Evolutionary conservation across 163 green algal genomes (phyloP).

Genomic region (Coccomyxa subellipsoidea): DNA sequence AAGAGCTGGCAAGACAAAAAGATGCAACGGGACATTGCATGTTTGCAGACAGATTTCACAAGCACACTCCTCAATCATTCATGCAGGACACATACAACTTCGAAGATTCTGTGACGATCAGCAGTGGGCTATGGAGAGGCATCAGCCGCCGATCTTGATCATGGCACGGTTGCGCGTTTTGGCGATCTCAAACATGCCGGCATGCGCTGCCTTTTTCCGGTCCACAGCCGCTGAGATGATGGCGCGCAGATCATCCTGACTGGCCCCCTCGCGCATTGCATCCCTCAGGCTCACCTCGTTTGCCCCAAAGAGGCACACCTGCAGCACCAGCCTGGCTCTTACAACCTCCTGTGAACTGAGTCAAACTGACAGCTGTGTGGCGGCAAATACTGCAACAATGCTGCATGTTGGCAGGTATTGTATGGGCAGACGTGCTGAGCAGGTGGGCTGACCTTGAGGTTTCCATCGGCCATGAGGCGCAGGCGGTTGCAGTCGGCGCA

Average conservation of each 20-base stretch:
- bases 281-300: slow-evolving; percentile 91
- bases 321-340: slow-evolving; percentile 7
- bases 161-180: slow-evolving; percentile 88
- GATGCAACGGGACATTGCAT: too few relatives aligned
- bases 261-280: slow-evolving; percentile 81
- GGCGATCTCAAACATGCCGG: slow-evolving; percentile 91
- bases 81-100: too few relatives aligned
- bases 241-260: slow-evolving; percentile 71
- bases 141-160: slow-evolving; percentile 94
- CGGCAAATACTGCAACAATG: too few relatives aligned
- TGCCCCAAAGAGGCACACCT: slow-evolving; percentile 88
- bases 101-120: too few relatives aligned
- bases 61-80: too few relatives aligned
- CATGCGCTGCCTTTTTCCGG: slow-evolving; percentile 89
- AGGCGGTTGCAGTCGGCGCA: slow-evolving; percentile 92
- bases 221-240: slow-evolving; percentile 87
- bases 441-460: slow-evolving; percentile 82
- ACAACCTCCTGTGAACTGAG: too few relatives aligned
- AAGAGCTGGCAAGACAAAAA: too few relatives aligned
- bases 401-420: too few relatives aligned
- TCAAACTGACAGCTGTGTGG: too few relatives aligned
- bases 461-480: slow-evolving; percentile 94
- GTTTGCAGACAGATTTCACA: too few relatives aligned
- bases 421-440: background rate
- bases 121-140: too few relatives aligned